Percentiles rank a stretch among this genome's conserved stretches.
Evolutionary conservation across 306 rosid genomes (phyloP).

Genomic region (Fagus crenata): DNA sequence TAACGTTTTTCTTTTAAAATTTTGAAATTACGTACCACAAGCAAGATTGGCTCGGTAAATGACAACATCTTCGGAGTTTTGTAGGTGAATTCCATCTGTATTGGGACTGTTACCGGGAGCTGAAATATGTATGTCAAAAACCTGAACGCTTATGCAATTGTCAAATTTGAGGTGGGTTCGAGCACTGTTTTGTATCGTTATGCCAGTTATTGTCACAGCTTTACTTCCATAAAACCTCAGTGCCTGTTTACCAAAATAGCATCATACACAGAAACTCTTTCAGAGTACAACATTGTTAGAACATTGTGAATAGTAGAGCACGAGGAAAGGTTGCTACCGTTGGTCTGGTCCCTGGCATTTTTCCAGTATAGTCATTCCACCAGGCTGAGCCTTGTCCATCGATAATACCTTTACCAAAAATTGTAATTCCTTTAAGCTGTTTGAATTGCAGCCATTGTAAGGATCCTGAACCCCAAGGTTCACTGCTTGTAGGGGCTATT

Average conservation of each 20-base stretch:
- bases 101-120: conserved; percentile 80
- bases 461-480: conserved; percentile 64
- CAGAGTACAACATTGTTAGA: not conserved
- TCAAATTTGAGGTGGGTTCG: conserved; percentile 66
- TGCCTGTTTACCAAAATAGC: conserved; percentile 39
- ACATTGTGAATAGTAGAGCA: not conserved
- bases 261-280: not conserved
- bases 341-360: conserved; percentile 56
- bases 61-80: conserved; percentile 50
- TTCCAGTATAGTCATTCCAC: conserved; percentile 50
- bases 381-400: conserved; percentile 84
- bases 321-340: conserved; percentile 41
- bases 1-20: too few relatives aligned
- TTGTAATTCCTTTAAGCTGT: conserved; percentile 46
- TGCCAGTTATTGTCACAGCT: conserved; percentile 58
- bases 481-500: conserved; percentile 58
- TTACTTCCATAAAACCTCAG: conserved; percentile 69
- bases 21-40: conserved; percentile 47
- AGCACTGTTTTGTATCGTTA: conserved; percentile 68
- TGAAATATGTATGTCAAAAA: conserved; percentile 41
- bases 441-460: conserved; percentile 72
- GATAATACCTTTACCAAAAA: conserved; percentile 63
- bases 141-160: conserved; percentile 55
- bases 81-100: conserved; percentile 80
- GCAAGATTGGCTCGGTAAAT: conserved; percentile 52